Base-by-base conservation (phyloP, 805 yeast species). In the Saccharomycopsis selenospora region DNA sequence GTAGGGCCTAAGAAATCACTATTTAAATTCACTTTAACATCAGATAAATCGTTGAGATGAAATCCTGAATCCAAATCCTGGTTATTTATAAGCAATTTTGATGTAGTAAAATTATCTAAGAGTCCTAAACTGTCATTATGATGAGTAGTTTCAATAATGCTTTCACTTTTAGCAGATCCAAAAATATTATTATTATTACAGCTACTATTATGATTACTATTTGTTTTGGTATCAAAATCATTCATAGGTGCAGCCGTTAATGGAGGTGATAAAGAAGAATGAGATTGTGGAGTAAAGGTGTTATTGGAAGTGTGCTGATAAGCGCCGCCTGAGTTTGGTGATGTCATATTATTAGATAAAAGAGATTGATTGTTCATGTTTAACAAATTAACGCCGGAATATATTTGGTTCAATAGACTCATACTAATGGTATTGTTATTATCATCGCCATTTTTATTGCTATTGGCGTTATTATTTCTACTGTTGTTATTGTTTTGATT, bases 281-380 rank as follows among this genome's bases (percentile, higher is more conserved):
- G 51, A 14, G 48, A 44, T 14, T 50, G 47, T 23, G 54, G 54
- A 18, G 54, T 50, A 27, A 47, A 36, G 14, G 36, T 25, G 26
- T 22, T 27, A 11, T 41, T 27, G 6, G 42, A 17, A 5, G 18
- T 28, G n/a, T 36, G 48, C 7, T 40, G 43, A 14, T 45, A 45
- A 6, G 38, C 38, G 10, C 8, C 28, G 20, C 30, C 13, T 10
- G 48, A 44, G 20, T 44, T 23, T 10, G 48, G 48, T n/a, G 46
- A 43, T 14, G 4, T 14, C 6, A 14, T 27, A 13, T 26, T 38
- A 28, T 38, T 45, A 3, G 28, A 18, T 3, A 25, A n/a, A 13
- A 27, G 33, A 23, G 17, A 5, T 18, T 14, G 36, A 22, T 43
- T 29, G 33, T 46, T 41, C 17, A 46, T 40, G 40, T 43, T 47